Evolutionary conservation across 2,329 filamentous ascomycete genomes (phyloP), one percentile per base, ranked within the genome.

Genomic region (Hypomyces rosellus): DNA sequence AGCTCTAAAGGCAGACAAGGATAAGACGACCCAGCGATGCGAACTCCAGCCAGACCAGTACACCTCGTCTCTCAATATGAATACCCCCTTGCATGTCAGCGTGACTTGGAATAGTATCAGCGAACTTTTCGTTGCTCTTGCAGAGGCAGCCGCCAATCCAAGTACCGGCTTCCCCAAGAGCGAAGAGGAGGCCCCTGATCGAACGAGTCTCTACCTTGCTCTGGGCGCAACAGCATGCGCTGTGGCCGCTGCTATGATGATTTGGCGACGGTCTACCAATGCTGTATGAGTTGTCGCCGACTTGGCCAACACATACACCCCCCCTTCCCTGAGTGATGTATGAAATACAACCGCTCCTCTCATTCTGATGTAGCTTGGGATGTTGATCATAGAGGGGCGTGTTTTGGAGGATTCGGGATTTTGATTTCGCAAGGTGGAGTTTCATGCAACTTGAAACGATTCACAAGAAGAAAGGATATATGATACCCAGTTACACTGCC

Each of bases 21-120:
- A 99, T 68, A 95, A 96, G 68, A 95, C 92, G 3, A 96, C 90
- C n/a, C 93, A 99, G 70, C 81, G 93, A 52, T 87, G 88, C 53
- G 89, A 96, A 66, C 73, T 86, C 55, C 92, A 96, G 67, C 93
- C 93, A 1, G 93, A 99, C 64, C 85, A 90, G 56, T 96, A 96
- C 69, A 95, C 91, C 1, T 82, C 85, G 46, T 78, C 80, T 36
- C 74, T 95, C 59, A 91, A 88, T 65, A 95, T 97, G 88, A 84
- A 87, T 49, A 85, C 91, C 3, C 93, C 93, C 5, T 74, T 97
- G 38, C 95, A 99, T 70, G 93, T 96, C 48, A 96, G 89, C 63
- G 90, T 93, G 30, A 93, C 86, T 6, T 99, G 93, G 93, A 84
- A 81, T 61, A 95, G 88, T 61, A 96, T 97, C 59, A 87, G 86